Base-by-base conservation (phyloP, 2,329 filamentous ascomycete species). In the Exserohilum rostratum region DNA sequence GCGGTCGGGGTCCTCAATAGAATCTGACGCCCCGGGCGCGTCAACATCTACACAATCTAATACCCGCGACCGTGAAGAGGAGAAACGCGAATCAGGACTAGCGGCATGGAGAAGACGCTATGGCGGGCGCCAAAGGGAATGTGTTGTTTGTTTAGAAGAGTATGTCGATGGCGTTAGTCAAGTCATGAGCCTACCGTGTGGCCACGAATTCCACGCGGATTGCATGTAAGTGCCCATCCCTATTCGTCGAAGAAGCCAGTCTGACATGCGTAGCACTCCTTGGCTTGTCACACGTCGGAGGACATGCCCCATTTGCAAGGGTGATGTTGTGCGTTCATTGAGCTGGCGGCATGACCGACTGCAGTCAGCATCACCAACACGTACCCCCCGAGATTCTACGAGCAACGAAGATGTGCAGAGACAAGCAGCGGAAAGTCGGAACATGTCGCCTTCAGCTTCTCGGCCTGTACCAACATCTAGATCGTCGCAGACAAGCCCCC, bases 251-350 rank as follows among this genome's bases (percentile, higher is more conserved):
- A 6, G 13, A 1, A 29, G 2, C 12, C 2, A 61, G 60, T 54
- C 60, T 71, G 67, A 66, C 68, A 58, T 27, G 11, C 31, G 22
- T 61, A 96, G 92, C 71, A 98, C 95, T 4, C 95, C 95, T 2
- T 99, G 95, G 95, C 81, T 99, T 47, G 97, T 93, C 0, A 98
- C 93, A 13, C 88, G 93, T 44, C 89, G 95, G 60, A 88, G 95
- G 60, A 99, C 95, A n/a, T 99, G 95, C 68, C 95, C 95, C 0
- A 98, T 99, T 57, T 99, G 95, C 80, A 99, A 99, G 79, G 92
- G 93, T 44, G 95, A 99, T 71, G 95, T 99, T 31, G 93, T 99
- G 13, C 76, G 82, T 12, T 72, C 71, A 5, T 47, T 75, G 6
- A 71, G 69, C 11, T 69, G 71, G n/a, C 70, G 69, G 53, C 66